Evolutionary conservation across 495 filamentous ascomycete species (phyloP), one percentile per base, ranked within the genome.

Genomic region (Durotheca rogersii): DNA sequence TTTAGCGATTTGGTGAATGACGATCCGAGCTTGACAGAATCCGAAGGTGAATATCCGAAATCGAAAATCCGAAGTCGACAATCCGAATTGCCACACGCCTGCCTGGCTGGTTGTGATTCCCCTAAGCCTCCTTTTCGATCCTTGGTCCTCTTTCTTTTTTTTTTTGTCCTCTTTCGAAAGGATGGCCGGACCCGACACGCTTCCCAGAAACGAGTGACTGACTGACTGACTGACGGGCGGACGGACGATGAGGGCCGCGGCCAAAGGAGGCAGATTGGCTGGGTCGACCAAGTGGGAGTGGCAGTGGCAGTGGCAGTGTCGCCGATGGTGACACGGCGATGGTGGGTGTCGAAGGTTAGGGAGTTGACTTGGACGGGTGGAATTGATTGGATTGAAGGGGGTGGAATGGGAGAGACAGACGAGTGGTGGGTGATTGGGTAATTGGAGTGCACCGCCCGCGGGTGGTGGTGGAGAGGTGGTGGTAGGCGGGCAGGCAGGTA

Each of bases 161-260:
- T 14, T 36, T 23, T 53, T 41, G 27, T 41, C n/a, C n/a, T n/a
- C n/a, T n/a, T n/a, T n/a, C n/a, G 40, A 33, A 48, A 48, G 14
- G 42, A 44, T 52, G 38, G 44, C 35, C 43, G n/a, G 15, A 58
- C 55, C 40, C 43, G 35, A 15, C 48, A 53, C 55, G 56, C 56
- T 59, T 53, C 53, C 56, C 56, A 59, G 56, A 59, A 59, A 59
- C 56, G 56, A 59, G 56, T 53, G 50, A 59, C 56, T 50, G 23
- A 46, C n/a, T n/a, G n/a, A n/a, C n/a, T n/a, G n/a, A n/a, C n/a
- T n/a, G n/a, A n/a, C n/a, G n/a, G n/a, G n/a, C n/a, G n/a, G n/a
- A n/a, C n/a, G n/a, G n/a, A n/a, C n/a, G n/a, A n/a, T n/a, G n/a
- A n/a, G n/a, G n/a, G n/a, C n/a, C n/a, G n/a, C n/a, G n/a, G n/a